phyloP scores from a whole-genome alignment of 1,284 basidiomycete genomes.

The Ganoderma multipileum region DNA sequence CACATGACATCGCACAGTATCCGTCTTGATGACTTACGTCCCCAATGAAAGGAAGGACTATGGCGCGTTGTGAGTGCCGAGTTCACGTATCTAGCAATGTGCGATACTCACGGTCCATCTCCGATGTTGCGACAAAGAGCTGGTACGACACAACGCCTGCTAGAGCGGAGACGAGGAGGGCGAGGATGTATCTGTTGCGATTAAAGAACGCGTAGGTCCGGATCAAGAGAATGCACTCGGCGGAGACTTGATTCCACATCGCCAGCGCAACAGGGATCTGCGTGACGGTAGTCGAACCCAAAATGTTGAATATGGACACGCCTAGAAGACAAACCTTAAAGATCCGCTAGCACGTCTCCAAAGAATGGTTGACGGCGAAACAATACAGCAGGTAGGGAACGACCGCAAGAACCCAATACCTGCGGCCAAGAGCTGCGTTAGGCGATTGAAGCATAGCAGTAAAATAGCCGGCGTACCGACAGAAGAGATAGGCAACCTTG shows the following conservation, averaged over 20 bases:
- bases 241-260: constrained; percentile 86
- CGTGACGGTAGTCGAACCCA: constrained; percentile 3
- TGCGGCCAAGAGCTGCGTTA: constrained; percentile 36
- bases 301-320: constrained; percentile 16
- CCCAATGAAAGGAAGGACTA: constrained; percentile 69
- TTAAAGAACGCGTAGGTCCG: constrained; percentile 87
- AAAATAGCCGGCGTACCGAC: constrained; percentile 57
- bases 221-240: constrained; percentile 80
- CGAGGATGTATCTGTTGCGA: constrained; percentile 69
- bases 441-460: background rate
- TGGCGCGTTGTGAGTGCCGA: background rate
- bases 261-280: constrained; percentile 79
- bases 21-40: constrained; percentile 18
- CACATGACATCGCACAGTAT: background rate
- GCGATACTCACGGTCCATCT: constrained; percentile 69
- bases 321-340: constrained; percentile 56
- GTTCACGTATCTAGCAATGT: background rate
- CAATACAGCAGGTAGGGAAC: constrained; percentile 78
- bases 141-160: constrained; percentile 78
- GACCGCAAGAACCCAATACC: constrained; percentile 80
- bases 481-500: constrained; percentile 80
- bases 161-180: constrained; percentile 65
- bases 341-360: constrained; percentile 66
- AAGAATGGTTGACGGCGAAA: constrained; percentile 70
- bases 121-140: constrained; percentile 75